Evolutionary conservation across 129 eudicot genomes (phyloP), one percentile per base, ranked within the genome.

Genomic region (Centella asiatica): DNA sequence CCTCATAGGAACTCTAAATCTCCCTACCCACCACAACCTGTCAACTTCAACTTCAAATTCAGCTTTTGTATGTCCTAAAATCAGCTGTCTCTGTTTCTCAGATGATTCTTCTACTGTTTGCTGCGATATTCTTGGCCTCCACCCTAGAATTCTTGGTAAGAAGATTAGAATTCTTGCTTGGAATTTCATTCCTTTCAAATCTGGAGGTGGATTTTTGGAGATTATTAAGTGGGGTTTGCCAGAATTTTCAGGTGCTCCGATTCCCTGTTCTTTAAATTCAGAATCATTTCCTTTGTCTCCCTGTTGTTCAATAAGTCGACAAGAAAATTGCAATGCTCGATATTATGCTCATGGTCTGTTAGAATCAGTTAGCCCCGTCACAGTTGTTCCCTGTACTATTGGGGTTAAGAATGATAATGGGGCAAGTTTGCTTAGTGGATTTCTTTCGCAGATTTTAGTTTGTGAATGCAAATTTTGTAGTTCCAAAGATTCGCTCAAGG

Each of bases 101-200:
- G 99, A 93, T 62, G 74, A 50, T 22, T 76, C 86, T 0, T 78
- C 74, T 33, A 23, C 81, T 12, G 40, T 87, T 51, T 84, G 88
- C 42, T 87, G 95, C 60, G 95, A 93, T 44, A 46, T 93, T 62
- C 72, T 93, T 25, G 66, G 72, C 39, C 72, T 93, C 31, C 74
- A 78, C 55, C 60, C 79, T 31, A 60, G 52, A 2, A 40, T 82
- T 13, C 64, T 93, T 2, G 84, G 85, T 17, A 74, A 55, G 56
- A 74, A 50, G 63, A 74, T 93, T 67, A 65, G 37, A 18, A 68
- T 87, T 29, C 51, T 67, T 1, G 79, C 95, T 66, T 93, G 95
- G 95, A 93, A 93, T 58, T 93, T 82, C 39, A 66, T 93, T 69
- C 99, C 96, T 22, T 24, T 65, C 4, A 84, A 87, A 55, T 74